phyloP scores from a whole-genome alignment of 139 green algal species.

The Edaphochlamys debaryana region DNA sequence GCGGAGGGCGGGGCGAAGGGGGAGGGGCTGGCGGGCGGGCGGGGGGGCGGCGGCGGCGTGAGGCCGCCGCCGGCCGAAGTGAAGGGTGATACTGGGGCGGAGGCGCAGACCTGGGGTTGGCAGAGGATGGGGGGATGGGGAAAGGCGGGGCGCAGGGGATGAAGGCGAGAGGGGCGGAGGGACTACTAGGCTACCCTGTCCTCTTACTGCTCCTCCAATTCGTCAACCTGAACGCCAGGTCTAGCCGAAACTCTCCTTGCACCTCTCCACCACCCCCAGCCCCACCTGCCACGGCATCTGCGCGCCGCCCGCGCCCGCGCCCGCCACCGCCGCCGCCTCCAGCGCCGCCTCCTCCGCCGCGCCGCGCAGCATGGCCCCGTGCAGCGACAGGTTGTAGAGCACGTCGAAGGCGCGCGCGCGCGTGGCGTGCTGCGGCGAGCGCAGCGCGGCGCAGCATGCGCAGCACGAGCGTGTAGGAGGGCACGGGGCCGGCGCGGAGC shows the following conservation, averaged over 20 bases:
- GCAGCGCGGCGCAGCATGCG: conserved; percentile 73
- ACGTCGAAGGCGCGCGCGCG: conserved; percentile 76
- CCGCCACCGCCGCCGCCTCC: neutral
- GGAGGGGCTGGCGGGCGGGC: neutral
- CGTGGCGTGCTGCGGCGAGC: conserved; percentile 4
- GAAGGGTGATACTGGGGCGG: conserved; percentile 28
- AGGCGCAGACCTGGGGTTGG: conserved; percentile 3
- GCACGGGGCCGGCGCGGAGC: conserved; percentile 50
- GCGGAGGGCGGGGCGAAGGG: too few relatives aligned
- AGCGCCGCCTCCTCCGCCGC: conserved; percentile 28
- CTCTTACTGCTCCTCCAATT: too few relatives aligned
- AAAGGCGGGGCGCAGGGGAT: too few relatives aligned
- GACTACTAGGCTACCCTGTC: too few relatives aligned
- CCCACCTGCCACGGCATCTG: conserved; percentile 35
- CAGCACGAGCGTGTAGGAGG: conserved; percentile 69
- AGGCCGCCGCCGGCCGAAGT: neutral
- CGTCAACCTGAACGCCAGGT: too few relatives aligned
- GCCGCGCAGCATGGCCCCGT: conserved; percentile 53
- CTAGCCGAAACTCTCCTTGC: too few relatives aligned
- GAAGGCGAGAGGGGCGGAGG: too few relatives aligned
- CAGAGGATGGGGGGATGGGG: too few relatives aligned
- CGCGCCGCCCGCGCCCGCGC: neutral
- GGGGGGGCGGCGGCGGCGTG: neutral
- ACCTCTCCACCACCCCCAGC: too few relatives aligned
- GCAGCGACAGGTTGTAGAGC: conserved; percentile 78